Percentiles rank a stretch among this genome's conserved stretches.
Conservation (phyloP, 2,329 filamentous ascomycete species). For the Podosphaera leucotricha region DNA sequence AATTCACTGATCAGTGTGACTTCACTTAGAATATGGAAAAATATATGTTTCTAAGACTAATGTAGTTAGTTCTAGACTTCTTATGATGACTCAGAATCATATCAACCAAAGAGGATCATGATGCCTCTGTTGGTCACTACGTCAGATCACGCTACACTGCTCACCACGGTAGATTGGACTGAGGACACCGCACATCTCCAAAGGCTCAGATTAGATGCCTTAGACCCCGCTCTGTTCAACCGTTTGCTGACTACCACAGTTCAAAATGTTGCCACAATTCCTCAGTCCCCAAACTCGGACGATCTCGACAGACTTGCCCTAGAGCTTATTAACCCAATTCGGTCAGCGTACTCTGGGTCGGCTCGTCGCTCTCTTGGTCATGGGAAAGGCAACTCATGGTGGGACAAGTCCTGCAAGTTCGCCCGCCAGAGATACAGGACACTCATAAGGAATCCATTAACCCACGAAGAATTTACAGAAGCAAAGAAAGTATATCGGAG, state of each 20-base stretch:
- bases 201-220: background rate
- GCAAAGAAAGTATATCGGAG: background rate
- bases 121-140: background rate
- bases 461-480: background rate
- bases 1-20: slow-evolving; percentile 1
- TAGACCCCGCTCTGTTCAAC: background rate
- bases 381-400: background rate
- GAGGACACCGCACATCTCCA: background rate
- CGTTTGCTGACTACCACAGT: background rate
- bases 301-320: background rate
- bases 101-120: no score
- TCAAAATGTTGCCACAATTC: background rate
- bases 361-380: background rate
- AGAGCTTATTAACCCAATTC: background rate
- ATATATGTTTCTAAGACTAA: background rate
- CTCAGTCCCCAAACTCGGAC: background rate
- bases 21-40: background rate
- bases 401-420: background rate
- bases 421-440: background rate
- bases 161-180: background rate
- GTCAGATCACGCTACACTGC: background rate
- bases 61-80: no score
- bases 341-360: background rate
- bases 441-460: background rate
- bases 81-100: no score